Conservation (phyloP, 768 basidiomycete genomes). For the Mycena metata region DNA sequence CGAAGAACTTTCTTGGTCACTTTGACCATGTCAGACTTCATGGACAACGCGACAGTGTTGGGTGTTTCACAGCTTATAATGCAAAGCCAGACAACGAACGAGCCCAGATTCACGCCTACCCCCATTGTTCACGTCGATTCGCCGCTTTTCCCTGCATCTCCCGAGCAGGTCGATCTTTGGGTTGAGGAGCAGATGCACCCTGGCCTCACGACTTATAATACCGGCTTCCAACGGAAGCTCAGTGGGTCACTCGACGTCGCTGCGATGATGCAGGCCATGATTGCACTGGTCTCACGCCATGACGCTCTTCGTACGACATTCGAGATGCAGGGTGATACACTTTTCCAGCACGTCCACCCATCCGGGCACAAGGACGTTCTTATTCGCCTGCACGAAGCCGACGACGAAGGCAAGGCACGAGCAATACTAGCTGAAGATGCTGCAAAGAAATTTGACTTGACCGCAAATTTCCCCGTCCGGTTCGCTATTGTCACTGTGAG, state of each 20-base stretch:
- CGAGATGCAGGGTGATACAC: constrained; percentile 7
- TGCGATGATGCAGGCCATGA: constrained; percentile 9
- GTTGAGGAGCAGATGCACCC: constrained; percentile 13
- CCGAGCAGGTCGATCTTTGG: constrained; percentile 6
- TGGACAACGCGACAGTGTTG: constrained; percentile 12
- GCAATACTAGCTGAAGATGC: constrained; percentile 11
- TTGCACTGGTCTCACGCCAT: constrained; percentile 14
- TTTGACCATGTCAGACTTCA: constrained; percentile 13
- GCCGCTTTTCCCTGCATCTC: constrained; percentile 8
- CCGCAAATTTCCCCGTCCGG: constrained; percentile 9
- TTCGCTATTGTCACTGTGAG: constrained; percentile 6
- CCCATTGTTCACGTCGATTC: constrained; percentile 10
- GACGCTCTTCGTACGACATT: constrained; percentile 12
- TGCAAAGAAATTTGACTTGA: not conserved
- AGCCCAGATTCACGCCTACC: constrained; percentile 7
- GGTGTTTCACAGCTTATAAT: constrained; percentile 10
- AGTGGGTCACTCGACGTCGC: constrained; percentile 7
- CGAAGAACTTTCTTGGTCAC: constrained; percentile 12
- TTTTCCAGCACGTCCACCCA: constrained; percentile 9
- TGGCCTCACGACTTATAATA: constrained; percentile 15
- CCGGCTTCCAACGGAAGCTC: constrained; percentile 10
- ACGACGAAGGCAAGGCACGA: constrained; percentile 9
- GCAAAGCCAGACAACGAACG: constrained; percentile 7
- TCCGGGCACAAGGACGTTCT: constrained; percentile 7
- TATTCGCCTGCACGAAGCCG: constrained; percentile 12